Percentiles rank a stretch among this genome's conserved stretches.
Conservation (phyloP, 2,329 filamentous ascomycete genomes). For the Gremmenia infestans region DNA sequence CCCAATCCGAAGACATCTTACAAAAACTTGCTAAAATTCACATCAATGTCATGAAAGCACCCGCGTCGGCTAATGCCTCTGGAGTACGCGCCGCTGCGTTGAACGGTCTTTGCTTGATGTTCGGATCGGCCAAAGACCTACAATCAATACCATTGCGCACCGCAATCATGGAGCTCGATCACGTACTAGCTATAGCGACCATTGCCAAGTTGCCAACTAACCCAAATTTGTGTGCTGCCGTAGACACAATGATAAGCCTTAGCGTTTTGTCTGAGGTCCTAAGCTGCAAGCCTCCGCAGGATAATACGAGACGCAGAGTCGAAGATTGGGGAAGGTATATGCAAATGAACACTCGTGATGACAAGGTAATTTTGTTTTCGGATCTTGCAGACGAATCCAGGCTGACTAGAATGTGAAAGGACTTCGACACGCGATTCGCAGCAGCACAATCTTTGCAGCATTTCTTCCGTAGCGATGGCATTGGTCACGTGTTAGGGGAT, state of each 20-base stretch:
- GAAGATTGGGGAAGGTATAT: neutral
- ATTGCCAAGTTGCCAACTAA: neutral
- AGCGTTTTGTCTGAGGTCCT: neutral
- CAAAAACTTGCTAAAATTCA: neutral
- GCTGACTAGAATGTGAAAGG: slow-evolving; percentile 34
- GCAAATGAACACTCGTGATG: neutral
- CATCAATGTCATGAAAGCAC: neutral
- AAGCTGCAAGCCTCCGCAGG: neutral
- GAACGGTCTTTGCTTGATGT: slow-evolving; percentile 36
- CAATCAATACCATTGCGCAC: neutral
- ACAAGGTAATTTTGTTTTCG: neutral
- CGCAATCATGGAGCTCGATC: neutral
- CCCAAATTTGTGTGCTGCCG: neutral
- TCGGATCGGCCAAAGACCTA: neutral
- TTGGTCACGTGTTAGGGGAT: slow-evolving; percentile 3
- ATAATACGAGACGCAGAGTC: neutral
- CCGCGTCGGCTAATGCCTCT: slow-evolving; percentile 14
- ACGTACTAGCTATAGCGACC: neutral
- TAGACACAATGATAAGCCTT: neutral
- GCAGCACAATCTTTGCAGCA: slow-evolving; percentile 51
- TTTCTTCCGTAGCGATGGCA: slow-evolving; percentile 37
- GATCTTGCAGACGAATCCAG: neutral
- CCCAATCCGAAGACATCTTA: neutral
- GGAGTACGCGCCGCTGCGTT: slow-evolving; percentile 46
- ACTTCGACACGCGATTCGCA: slow-evolving; percentile 61